Evolutionary conservation across 2,329 filamentous ascomycete species (phyloP).

Genomic region (Penicillium sp.): DNA sequence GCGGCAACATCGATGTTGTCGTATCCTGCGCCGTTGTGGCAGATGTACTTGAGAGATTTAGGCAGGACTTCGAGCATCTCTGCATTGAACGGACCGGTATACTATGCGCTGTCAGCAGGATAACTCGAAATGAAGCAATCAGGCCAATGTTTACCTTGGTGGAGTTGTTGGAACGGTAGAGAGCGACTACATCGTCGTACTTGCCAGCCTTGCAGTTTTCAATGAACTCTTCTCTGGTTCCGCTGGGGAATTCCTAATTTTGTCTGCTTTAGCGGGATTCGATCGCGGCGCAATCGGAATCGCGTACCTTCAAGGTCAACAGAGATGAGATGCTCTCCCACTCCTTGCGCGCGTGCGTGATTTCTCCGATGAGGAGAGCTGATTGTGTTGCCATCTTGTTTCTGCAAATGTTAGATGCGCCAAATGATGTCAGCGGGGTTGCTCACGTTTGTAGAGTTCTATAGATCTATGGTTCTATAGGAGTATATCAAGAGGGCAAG

Average conservation of each 20-base stretch:
- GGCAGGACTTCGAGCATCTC: slow-evolving; percentile 51
- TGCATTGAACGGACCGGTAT: slow-evolving; percentile 50
- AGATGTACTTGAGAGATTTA: slow-evolving; percentile 49
- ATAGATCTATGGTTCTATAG: not conserved
- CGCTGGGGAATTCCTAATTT: slow-evolving; percentile 45
- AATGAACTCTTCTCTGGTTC: slow-evolving; percentile 57
- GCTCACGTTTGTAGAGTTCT: not conserved
- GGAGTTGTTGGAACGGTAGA: slow-evolving; percentile 61
- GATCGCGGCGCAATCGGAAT: not conserved
- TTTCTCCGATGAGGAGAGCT: slow-evolving; percentile 48
- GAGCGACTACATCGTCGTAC: slow-evolving; percentile 56
- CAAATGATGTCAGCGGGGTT: slow-evolving; percentile 4
- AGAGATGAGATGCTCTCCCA: slow-evolving; percentile 45
- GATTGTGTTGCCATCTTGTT: slow-evolving; percentile 35
- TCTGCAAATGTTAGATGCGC: slow-evolving; percentile 14
- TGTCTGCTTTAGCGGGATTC: not conserved
- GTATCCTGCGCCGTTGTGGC: slow-evolving; percentile 60
- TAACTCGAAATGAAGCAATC: not conserved
- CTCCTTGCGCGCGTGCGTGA: slow-evolving; percentile 45
- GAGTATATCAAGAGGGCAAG: not conserved
- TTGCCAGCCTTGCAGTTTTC: slow-evolving; percentile 54
- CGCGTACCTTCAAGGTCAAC: slow-evolving; percentile 42
- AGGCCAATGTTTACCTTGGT: slow-evolving; percentile 40
- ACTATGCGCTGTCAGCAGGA: slow-evolving; percentile 20
- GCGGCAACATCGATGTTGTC: slow-evolving; percentile 59